A percentile compares a stretch with the other conserved stretches of the same genome.
phyloP scores from a whole-genome alignment of 768 basidiomycete species.

The Psilocybe azurescens region DNA sequence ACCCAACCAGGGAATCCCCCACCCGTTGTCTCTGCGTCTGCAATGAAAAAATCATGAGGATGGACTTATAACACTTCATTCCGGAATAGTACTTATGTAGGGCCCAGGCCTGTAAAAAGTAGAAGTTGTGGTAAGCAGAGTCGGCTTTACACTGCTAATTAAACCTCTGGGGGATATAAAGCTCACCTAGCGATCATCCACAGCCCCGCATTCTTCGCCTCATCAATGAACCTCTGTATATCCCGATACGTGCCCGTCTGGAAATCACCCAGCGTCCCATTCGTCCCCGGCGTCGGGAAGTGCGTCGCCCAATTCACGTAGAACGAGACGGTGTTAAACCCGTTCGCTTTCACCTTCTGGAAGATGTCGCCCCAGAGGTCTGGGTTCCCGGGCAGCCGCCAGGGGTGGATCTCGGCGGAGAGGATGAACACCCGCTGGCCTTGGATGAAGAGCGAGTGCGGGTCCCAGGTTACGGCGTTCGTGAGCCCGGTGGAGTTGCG shows the following conservation, averaged over 20 bases:
- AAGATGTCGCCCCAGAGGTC: slow-evolving; percentile 64
- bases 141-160: too few species aligned
- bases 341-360: slow-evolving; percentile 65
- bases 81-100: slow-evolving; percentile 46
- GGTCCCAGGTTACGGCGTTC: slow-evolving; percentile 61
- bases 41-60: not conserved
- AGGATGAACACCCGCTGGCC: slow-evolving; percentile 63
- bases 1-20: slow-evolving; percentile 67
- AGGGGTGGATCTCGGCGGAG: slow-evolving; percentile 68
- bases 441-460: slow-evolving; percentile 60
- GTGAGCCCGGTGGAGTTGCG: slow-evolving; percentile 48
- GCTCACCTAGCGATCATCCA: slow-evolving; percentile 59
- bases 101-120: slow-evolving; percentile 47
- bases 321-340: slow-evolving; percentile 66
- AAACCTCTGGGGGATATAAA: too few species aligned
- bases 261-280: slow-evolving; percentile 52
- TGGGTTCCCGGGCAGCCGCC: slow-evolving; percentile 56
- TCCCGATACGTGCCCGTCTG: slow-evolving; percentile 53
- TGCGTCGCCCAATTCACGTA: slow-evolving; percentile 65
- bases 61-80: not conserved
- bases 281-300: slow-evolving; percentile 52
- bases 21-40: slow-evolving; percentile 57
- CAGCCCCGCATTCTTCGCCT: slow-evolving; percentile 54
- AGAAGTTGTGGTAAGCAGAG: not conserved
- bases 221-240: slow-evolving; percentile 57